These are phyloP conservation scores for Lophiotrema nucula DNA, from an alignment of 495 filamentous ascomycete genomes.

Conservation along the genomic window DNA sequence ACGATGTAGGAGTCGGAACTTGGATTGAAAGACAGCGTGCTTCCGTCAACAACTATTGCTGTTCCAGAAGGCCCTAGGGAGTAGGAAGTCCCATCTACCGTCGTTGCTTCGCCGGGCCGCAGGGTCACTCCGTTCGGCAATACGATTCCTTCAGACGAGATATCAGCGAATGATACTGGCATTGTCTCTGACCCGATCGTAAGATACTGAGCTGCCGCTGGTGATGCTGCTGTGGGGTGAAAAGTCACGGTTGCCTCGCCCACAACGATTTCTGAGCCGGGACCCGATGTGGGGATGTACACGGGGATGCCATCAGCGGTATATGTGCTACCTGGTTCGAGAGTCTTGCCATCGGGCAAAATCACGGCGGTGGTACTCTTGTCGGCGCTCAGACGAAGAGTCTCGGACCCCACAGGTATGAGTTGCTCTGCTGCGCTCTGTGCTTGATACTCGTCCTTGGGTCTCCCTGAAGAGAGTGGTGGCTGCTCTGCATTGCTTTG, in stretches of 20 bases:
- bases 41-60: background rate
- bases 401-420: background rate
- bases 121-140: constrained; percentile 29
- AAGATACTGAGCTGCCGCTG: background rate
- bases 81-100: background rate
- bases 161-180: background rate
- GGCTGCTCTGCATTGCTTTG: background rate
- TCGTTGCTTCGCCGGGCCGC: constrained; percentile 1
- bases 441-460: too few species aligned
- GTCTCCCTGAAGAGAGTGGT: background rate
- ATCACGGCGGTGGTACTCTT: background rate
- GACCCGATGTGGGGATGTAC: constrained; percentile 4
- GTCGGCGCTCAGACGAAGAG: background rate
- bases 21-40: background rate
- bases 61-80: constrained; percentile 3
- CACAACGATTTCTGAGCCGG: constrained; percentile 7
- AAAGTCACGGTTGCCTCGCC: constrained; percentile 12
- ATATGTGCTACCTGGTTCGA: constrained; percentile 1
- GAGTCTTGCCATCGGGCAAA: constrained; percentile 9
- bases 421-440: background rate
- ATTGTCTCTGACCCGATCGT: background rate
- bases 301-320: constrained; percentile 1
- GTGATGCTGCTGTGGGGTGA: background rate
- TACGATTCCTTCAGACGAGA: constrained; percentile 7
- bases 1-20: background rate